phyloP scores from a whole-genome alignment of 2,329 filamentous ascomycete genomes.

The Aureobasidium sp. region DNA sequence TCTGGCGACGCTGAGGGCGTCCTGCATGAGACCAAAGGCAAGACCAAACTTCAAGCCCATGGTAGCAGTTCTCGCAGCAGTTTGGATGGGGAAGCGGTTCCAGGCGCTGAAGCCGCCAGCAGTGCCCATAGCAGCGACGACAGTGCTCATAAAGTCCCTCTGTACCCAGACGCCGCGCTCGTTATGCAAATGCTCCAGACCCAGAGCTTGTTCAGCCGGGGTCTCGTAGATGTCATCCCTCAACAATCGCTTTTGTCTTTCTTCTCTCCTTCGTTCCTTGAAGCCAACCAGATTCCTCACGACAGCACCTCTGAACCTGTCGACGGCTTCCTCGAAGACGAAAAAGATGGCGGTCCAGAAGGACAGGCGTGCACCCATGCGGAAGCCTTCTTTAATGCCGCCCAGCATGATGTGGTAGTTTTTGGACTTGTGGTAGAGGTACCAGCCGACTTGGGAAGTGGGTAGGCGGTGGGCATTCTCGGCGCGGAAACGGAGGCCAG shows the following conservation, averaged over 20 bases:
- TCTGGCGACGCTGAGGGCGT: slow-evolving; percentile 57
- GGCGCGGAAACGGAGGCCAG: slow-evolving; percentile 70
- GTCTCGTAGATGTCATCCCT: slow-evolving; percentile 24
- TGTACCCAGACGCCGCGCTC: slow-evolving; percentile 22
- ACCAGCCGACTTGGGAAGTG: slow-evolving; percentile 77
- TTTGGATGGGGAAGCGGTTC: slow-evolving; percentile 69
- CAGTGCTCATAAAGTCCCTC: slow-evolving; percentile 71
- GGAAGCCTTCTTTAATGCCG: slow-evolving; percentile 67
- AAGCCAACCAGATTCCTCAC: slow-evolving; percentile 33
- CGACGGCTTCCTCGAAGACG: slow-evolving; percentile 74
- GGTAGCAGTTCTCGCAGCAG: slow-evolving; percentile 55
- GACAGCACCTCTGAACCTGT: slow-evolving; percentile 61
- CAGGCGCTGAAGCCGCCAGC: slow-evolving; percentile 80
- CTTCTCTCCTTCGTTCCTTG: slow-evolving; percentile 29
- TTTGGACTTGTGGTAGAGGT: slow-evolving; percentile 96
- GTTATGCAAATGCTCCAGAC: slow-evolving; percentile 15
- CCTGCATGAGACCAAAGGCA: slow-evolving; percentile 72
- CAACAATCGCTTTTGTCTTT: slow-evolving; percentile 22
- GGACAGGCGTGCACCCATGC: slow-evolving; percentile 61
- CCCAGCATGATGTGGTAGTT: slow-evolving; percentile 80
- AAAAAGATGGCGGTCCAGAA: slow-evolving; percentile 71
- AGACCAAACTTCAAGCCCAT: slow-evolving; percentile 72
- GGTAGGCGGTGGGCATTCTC: slow-evolving; percentile 95
- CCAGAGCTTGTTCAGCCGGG: slow-evolving; percentile 20
- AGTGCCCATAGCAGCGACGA: slow-evolving; percentile 72